A percentile compares a stretch with the other conserved stretches of the same genome.
Evolutionary conservation across 306 rosid genomes (phyloP).

Genomic region (Benincasa hispida): DNA sequence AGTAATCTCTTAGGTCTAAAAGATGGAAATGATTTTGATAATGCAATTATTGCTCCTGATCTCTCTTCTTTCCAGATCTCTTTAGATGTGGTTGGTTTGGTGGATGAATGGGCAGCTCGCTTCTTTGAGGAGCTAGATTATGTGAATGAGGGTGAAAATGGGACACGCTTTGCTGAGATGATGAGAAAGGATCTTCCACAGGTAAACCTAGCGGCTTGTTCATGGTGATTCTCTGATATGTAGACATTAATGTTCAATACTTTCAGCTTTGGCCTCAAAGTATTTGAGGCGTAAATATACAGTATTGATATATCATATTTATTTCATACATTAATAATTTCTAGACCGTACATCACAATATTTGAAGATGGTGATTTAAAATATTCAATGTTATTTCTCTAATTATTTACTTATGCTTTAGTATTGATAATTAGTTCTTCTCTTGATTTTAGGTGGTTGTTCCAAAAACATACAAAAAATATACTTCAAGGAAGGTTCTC

Average conservation of each 20-base stretch:
- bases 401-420: too few species aligned
- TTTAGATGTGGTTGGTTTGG: constrained; percentile 93
- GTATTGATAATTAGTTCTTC: neutral
- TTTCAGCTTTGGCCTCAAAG: neutral
- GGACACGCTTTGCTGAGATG: constrained; percentile 79
- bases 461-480: constrained; percentile 69
- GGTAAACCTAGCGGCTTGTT: constrained; percentile 30
- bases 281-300: neutral
- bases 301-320: neutral
- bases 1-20: neutral
- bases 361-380: neutral
- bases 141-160: constrained; percentile 93
- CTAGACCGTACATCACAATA: neutral
- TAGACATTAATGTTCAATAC: neutral
- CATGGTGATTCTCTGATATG: neutral
- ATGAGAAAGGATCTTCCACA: constrained; percentile 96
- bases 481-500: constrained; percentile 94
- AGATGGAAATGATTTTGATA: constrained; percentile 3
- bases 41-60: constrained; percentile 12
- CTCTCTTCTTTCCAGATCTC: constrained; percentile 45
- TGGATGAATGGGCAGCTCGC: constrained; percentile 98
- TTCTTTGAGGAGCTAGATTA: constrained; percentile 96
- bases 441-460: constrained; percentile 66
- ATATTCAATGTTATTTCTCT: too few species aligned
- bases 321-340: neutral